Base-by-base conservation (phyloP, 176 grass and related monocot genomes). In the Aegilops speltoides region DNA sequence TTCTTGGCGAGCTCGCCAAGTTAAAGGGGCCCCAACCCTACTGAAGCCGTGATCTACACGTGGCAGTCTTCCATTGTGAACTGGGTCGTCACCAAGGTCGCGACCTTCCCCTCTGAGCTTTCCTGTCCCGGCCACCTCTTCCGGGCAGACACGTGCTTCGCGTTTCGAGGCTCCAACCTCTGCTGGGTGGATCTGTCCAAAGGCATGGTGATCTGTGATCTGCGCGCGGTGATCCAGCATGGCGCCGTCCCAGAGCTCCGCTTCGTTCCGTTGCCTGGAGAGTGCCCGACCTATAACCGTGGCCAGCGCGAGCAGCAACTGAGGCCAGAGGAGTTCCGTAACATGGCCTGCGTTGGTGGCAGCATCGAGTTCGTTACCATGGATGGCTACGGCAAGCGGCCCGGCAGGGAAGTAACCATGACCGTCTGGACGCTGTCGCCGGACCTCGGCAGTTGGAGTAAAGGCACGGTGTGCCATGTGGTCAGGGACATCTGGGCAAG, bases 111-210 rank as follows among this genome's bases (percentile, higher is more conserved):
- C 2, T 2, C 3, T 0, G 54, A 73, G 54, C 23, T 54, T 16
- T 7, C 4, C 34, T 1, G 1, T 2, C 69, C 17, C 10, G 40
- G 4, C 10, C 36, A 45, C 36, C 1, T 3, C 26, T 69, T 57
- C 66, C 54, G 17, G 3, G 22, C 52, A 13, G 23, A 68, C 65
- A 68, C 7, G 2, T 68, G 66, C 9, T 84, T 84, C 57, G 45
- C 56, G 1, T 68, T 23, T 17, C 28, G 29, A 7, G 10, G 10
- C 46, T 34, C n/a, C 0, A 12, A 0, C 25, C 13, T 77, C 9
- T 85, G 62, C 43, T 78, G 83, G 83, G 73, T 78, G 8, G 83
- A 85, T 54, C 73, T 85, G 28, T 64, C 26, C 61, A 16, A 3
- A 3, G 73, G 62, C 22, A 11, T 85, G 28, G 0, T 67, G 8